These are phyloP conservation scores for Vitis amurensis DNA, from an alignment of 164 flowering plant species.

Conservation along the genomic window DNA sequence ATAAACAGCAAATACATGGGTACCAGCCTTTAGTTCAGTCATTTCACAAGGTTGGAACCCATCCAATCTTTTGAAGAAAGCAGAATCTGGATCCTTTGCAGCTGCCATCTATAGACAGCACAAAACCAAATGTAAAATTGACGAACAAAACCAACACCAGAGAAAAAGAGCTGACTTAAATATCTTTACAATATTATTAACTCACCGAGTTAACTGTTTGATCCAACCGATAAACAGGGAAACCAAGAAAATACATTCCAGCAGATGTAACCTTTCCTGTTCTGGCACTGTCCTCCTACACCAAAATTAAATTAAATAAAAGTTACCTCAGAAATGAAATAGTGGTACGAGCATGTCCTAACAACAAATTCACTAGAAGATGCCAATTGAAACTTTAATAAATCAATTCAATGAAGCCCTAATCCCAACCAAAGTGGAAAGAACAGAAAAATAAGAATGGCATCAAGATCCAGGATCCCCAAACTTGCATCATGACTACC, in stretches of 20 bases:
- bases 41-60: constrained; percentile 97
- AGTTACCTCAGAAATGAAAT: background rate
- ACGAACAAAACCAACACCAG: background rate
- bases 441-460: background rate
- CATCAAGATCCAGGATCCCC: background rate
- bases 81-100: constrained; percentile 87
- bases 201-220: constrained; percentile 67
- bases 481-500: background rate
- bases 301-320: background rate
- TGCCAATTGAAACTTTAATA: background rate
- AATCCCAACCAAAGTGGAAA: too few relatives aligned
- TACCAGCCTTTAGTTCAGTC: constrained; percentile 86
- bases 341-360: background rate
- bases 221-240: constrained; percentile 88
- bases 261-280: constrained; percentile 92
- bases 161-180: constrained; percentile 1
- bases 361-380: background rate
- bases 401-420: too few relatives aligned
- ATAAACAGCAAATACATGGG: constrained; percentile 95
- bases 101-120: constrained; percentile 55
- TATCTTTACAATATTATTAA: background rate
- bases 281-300: constrained; percentile 86
- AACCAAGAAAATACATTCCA: constrained; percentile 96
- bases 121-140: constrained; percentile 5
- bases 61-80: constrained; percentile 89